Percentiles rank a stretch among this genome's conserved stretches.
Conservation (phyloP, 2,329 filamentous ascomycete species). For the Exophiala sideris region DNA sequence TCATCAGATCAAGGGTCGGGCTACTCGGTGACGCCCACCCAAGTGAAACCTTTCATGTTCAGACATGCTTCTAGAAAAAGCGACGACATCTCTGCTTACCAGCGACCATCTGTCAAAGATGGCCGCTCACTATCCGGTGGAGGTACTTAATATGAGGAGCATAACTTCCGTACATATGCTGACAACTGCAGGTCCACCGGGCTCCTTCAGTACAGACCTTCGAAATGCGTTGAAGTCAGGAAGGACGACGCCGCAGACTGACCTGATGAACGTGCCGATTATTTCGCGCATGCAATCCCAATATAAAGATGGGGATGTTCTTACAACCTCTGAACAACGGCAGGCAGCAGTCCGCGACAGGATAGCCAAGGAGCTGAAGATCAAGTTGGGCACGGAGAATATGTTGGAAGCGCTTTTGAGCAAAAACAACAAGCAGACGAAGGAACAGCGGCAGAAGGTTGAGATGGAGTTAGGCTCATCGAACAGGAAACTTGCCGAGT, state of each 20-base stretch:
- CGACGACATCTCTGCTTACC: conserved; percentile 38
- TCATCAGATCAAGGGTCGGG: conserved; percentile 27
- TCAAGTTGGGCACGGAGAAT: conserved; percentile 96
- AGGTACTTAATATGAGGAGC: conserved; percentile 62
- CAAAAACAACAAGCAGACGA: conserved; percentile 94
- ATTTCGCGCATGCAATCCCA: conserved; percentile 14
- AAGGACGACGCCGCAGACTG: conserved; percentile 49
- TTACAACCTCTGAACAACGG: conserved; percentile 63
- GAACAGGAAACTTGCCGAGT: conserved; percentile 65
- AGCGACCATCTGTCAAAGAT: conserved; percentile 42
- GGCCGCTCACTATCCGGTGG: conserved; percentile 56
- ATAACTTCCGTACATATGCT: conserved; percentile 60
- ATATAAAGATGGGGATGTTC: conserved; percentile 60
- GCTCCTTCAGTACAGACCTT: conserved; percentile 86
- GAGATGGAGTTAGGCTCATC: conserved; percentile 89
- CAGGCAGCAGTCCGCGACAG: conserved; percentile 74
- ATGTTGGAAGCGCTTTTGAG: conserved; percentile 90
- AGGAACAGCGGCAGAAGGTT: conserved; percentile 73
- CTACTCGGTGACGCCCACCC: conserved; percentile 34
- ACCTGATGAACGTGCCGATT: conserved; percentile 7
- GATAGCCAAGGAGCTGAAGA: conserved; percentile 94
- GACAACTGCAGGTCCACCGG: conserved; percentile 57
- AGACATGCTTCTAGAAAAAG: conserved; percentile 27
- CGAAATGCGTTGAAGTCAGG: conserved; percentile 66
- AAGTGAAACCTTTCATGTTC: conserved; percentile 25